A percentile compares a stretch with the other conserved stretches of the same genome.
Conservation (phyloP, 1,284 basidiomycete species). For the Irpex rosettiformis region DNA sequence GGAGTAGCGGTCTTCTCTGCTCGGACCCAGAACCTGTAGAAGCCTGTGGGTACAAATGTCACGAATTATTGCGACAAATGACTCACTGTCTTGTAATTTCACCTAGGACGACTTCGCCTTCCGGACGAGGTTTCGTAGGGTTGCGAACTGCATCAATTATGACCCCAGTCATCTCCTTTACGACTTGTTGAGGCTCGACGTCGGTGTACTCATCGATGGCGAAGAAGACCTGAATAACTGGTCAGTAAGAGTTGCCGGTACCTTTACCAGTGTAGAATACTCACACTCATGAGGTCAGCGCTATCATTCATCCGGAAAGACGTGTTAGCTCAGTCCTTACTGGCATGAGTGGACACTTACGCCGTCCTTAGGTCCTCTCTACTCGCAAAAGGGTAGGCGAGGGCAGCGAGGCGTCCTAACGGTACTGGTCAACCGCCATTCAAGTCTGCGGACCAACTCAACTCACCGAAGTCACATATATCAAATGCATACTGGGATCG, state of each 20-base stretch:
- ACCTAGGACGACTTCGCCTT: conserved; percentile 28
- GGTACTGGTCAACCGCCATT: not conserved
- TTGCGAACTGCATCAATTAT: conserved; percentile 36
- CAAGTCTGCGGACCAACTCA: too few relatives aligned
- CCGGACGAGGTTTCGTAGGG: conserved; percentile 29
- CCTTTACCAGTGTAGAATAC: conserved; percentile 23
- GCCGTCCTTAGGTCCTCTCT: not conserved
- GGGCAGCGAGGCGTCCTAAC: conserved; percentile 26
- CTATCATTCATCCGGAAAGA: not conserved
- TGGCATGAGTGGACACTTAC: not conserved
- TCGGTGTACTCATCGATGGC: conserved; percentile 42
- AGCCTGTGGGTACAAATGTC: not conserved
- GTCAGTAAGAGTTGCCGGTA: conserved; percentile 38
- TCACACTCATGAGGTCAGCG: not conserved
- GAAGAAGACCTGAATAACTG: conserved; percentile 31
- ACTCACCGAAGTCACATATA: conserved; percentile 28
- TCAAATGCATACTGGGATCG: conserved; percentile 30
- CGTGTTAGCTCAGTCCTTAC: not conserved
- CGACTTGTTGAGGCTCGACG: conserved; percentile 23
- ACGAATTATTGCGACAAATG: not conserved
- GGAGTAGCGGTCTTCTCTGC: conserved; percentile 18
- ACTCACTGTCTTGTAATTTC: conserved; percentile 32
- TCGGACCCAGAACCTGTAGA: conserved; percentile 23
- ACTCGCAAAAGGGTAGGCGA: conserved; percentile 19
- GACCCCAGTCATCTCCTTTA: conserved; percentile 25